Evolutionary conservation across 1,284 basidiomycete genomes (phyloP).

Genomic region (Naganishia sp.): DNA sequence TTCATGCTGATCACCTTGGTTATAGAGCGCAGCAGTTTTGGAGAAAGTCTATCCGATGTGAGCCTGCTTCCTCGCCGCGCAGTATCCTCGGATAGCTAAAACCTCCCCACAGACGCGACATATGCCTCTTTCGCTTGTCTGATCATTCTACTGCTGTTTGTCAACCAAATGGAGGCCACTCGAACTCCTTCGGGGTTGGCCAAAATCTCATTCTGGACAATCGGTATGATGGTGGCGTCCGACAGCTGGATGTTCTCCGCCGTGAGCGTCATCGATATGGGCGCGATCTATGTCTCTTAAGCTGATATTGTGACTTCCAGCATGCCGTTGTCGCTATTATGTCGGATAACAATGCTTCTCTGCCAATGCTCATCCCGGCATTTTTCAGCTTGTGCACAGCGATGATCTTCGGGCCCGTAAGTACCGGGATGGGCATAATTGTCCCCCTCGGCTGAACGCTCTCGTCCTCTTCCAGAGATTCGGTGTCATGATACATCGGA

Average conservation of each 20-base stretch:
- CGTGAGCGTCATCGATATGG: slow-evolving; percentile 44
- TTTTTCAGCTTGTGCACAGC: slow-evolving; percentile 61
- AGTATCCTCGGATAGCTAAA: background rate
- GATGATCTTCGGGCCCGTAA: slow-evolving; percentile 52
- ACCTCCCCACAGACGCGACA: slow-evolving; percentile 64
- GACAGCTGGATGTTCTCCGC: slow-evolving; percentile 80
- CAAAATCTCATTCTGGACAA: slow-evolving; percentile 76
- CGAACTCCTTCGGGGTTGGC: slow-evolving; percentile 76
- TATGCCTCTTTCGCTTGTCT: slow-evolving; percentile 69
- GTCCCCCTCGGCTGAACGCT: background rate
- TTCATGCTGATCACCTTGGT: slow-evolving; percentile 48
- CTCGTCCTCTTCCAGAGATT: slow-evolving; percentile 67
- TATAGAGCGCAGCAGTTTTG: slow-evolving; percentile 63
- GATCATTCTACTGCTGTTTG: slow-evolving; percentile 65
- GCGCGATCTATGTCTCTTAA: background rate
- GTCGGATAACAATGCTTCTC: slow-evolving; percentile 71
- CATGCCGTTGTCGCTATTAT: slow-evolving; percentile 82
- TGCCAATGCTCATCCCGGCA: slow-evolving; percentile 76
- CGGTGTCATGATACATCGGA: slow-evolving; percentile 71
- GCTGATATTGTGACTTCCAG: slow-evolving; percentile 35
- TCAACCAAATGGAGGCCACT: slow-evolving; percentile 70
- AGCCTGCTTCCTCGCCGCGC: slow-evolving; percentile 42
- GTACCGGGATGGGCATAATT: slow-evolving; percentile 27
- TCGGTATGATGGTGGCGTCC: slow-evolving; percentile 71
- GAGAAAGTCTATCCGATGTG: slow-evolving; percentile 77